Evolutionary conservation across 306 rosid genomes (phyloP), one percentile per base, ranked within the genome.

Genomic region (Sicyos edulis): DNA sequence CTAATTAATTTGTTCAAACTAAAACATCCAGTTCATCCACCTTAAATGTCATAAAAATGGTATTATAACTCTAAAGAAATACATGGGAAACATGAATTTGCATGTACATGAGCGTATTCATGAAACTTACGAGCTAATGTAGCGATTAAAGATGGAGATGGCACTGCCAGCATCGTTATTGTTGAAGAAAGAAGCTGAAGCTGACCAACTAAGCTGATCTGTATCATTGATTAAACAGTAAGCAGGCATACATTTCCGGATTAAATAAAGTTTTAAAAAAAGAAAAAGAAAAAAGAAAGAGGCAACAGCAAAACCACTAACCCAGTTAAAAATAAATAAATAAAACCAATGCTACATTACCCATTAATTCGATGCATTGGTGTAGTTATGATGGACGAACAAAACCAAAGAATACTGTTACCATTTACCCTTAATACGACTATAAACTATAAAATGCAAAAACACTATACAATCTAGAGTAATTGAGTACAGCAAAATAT

Each of bases 101-200:
- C 54, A 26, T 69, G 11, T 14, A 69, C 24, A 22, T 1, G 50
- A 50, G 59, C 22, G 16, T 75, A 69, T 73, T 68, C 80, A 78
- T 58, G 72, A 73, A 83, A 91, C 99, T 87, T 79, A 95, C 99
- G 97, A 81, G 97, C 99, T 77, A 95, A 81, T 73, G 97, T 86
- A 72, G 99, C 97, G 22, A 86, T 91, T 68, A 92, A 80, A 79
- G 99, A 91, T 76, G 97, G 99, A 40, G 92, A 87, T 78, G 99
- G 99, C 74, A 95, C 91, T 60, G 97, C 97, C 74, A 95, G 76
- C 91, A 87, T 89, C 59, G 97, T 87, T 76, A 91, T 87, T 56
- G 96, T 78, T 57, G 97, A 95, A 78, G 97, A 95, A 81, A 95
- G 97, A 80, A 95, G 96, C 85, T 95, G 97, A 79, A 95, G 97